Evolutionary conservation across 2,329 filamentous ascomycete species (phyloP).

Genomic region (Trichoderma breve): DNA sequence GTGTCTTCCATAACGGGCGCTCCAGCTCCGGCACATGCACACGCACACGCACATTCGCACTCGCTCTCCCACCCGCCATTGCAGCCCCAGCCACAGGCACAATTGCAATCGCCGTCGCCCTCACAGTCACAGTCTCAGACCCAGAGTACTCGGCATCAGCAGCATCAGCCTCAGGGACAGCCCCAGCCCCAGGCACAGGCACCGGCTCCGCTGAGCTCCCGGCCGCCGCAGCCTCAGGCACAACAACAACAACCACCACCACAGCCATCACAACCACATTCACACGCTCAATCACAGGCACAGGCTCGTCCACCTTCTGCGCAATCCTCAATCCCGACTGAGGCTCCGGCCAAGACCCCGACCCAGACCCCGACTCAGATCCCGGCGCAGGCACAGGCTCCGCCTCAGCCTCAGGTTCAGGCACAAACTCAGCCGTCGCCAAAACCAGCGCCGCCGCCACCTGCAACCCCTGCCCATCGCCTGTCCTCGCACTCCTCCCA

Average conservation of each 20-base stretch:
- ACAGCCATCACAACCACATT: background rate
- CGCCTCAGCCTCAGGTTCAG: constrained; percentile 18
- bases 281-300: background rate
- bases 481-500: constrained; percentile 37
- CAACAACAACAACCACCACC: background rate
- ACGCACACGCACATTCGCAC: constrained; percentile 35
- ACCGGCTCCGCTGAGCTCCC: background rate
- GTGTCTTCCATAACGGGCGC: constrained; percentile 26
- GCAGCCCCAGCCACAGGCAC: background rate
- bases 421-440: constrained; percentile 36
- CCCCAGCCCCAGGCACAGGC: background rate
- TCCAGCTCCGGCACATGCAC: constrained; percentile 31
- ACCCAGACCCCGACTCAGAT: constrained; percentile 24
- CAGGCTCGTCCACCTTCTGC: background rate
- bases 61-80: too few species aligned
- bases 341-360: constrained; percentile 22
- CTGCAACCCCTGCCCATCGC: constrained; percentile 38
- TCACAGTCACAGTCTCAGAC: constrained; percentile 27
- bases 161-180: background rate
- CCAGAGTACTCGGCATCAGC: background rate
- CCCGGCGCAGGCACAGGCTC: constrained; percentile 23
- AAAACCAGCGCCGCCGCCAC: constrained; percentile 27
- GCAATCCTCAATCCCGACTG: background rate
- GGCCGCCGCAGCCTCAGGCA: constrained; percentile 23
- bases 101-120: constrained; percentile 15